A percentile compares a stretch with the other conserved stretches of the same genome.
Evolutionary conservation across 805 yeast genomes (phyloP).

Genomic region (Grigorovia transvaalensis): DNA sequence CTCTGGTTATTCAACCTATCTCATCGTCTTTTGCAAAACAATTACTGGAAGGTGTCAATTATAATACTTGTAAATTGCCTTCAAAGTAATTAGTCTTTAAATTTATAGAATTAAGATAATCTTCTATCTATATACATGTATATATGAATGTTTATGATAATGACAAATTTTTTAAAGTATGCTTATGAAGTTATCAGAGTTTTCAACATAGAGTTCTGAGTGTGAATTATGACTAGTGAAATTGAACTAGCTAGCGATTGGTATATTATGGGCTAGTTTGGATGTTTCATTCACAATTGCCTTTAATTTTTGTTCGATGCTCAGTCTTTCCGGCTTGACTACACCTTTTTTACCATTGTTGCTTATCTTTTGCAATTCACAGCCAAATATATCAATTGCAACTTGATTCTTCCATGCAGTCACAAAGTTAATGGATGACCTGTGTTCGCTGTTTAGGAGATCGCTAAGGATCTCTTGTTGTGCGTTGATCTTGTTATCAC

Average conservation of each 20-base stretch:
- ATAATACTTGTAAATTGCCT: not conserved
- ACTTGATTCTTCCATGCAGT: constrained; percentile 21
- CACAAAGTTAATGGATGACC: constrained; percentile 14
- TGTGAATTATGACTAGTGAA: not conserved
- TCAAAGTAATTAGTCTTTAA: not conserved
- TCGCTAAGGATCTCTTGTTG: constrained; percentile 20
- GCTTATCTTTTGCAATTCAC: constrained; percentile 19
- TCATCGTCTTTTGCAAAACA: not conserved
- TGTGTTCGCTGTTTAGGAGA: constrained; percentile 16
- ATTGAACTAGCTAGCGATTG: not conserved
- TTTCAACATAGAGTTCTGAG: not conserved
- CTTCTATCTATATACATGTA: not conserved
- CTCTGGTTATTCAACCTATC: not conserved
- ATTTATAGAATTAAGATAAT: not conserved
- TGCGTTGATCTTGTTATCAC: constrained; percentile 16
- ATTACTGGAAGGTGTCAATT: not conserved
- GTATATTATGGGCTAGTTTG: constrained; percentile 4
- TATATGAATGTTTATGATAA: not conserved
- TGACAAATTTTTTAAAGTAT: not conserved
- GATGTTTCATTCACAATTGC: constrained; percentile 14
- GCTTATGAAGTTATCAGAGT: not conserved
- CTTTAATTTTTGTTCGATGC: constrained; percentile 24
- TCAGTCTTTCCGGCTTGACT: not conserved
- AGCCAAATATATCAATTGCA: constrained; percentile 17
- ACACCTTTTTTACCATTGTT: constrained; percentile 20